Percentiles rank a stretch among this genome's conserved stretches.
Conservation (phyloP, 768 basidiomycete species). For the Rhodocollybia butyracea region DNA sequence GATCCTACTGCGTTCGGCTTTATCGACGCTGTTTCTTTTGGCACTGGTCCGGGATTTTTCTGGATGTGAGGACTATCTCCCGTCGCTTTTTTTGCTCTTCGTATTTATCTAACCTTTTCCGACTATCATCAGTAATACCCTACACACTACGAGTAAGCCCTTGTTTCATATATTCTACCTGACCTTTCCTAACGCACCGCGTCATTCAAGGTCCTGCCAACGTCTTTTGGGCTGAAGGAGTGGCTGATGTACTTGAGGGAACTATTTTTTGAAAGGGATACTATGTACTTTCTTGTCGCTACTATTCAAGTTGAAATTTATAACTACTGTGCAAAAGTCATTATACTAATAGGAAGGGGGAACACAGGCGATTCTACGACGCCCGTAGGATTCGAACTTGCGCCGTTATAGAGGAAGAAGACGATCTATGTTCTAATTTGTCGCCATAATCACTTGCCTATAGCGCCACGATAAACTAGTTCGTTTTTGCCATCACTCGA, state of each 20-base stretch:
- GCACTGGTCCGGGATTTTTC: constrained; percentile 40
- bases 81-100: not conserved
- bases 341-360: too few relatives aligned
- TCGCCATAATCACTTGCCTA: too few relatives aligned
- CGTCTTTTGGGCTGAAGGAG: constrained; percentile 30
- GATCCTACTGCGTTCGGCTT: constrained; percentile 50
- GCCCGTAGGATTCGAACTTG: too few relatives aligned
- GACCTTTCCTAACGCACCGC: not conserved
- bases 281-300: not conserved
- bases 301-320: not conserved
- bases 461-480: too few relatives aligned
- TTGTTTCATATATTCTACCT: not conserved
- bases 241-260: constrained; percentile 22
- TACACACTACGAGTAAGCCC: constrained; percentile 49
- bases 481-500: too few relatives aligned
- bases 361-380: too few relatives aligned
- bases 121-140: constrained; percentile 55
- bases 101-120: too few relatives aligned
- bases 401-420: too few relatives aligned
- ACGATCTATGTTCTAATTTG: too few relatives aligned
- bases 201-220: constrained; percentile 41
- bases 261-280: constrained; percentile 26
- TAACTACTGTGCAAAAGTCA: too few relatives aligned
- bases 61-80: constrained; percentile 42
- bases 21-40: constrained; percentile 47